Evolutionary conservation across 2,329 filamentous ascomycete genomes (phyloP).

Genomic region (Eutypella sp.): DNA sequence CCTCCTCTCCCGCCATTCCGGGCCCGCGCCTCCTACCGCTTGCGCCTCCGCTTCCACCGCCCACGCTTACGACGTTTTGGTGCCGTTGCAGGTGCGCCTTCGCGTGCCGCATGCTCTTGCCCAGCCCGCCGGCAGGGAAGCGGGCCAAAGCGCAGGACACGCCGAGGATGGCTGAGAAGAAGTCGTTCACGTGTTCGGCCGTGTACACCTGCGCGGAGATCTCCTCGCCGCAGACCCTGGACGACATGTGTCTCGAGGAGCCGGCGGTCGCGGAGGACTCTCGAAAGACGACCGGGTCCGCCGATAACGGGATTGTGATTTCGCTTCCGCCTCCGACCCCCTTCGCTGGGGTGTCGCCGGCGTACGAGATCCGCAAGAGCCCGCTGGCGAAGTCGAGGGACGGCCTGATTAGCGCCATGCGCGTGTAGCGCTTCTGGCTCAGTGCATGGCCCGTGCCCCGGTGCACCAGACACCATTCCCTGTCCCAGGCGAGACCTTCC

Average conservation of each 20-base stretch:
- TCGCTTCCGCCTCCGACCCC: slow-evolving; percentile 26
- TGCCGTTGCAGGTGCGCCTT: slow-evolving; percentile 65
- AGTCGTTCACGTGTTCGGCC: slow-evolving; percentile 59
- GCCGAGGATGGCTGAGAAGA: slow-evolving; percentile 71
- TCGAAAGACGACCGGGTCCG: slow-evolving; percentile 57
- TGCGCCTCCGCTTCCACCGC: too few relatives aligned
- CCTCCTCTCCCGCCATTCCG: slow-evolving; percentile 28
- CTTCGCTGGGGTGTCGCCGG: slow-evolving; percentile 23
- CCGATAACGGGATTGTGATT: slow-evolving; percentile 59
- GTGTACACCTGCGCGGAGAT: slow-evolving; percentile 68
- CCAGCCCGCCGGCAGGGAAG: slow-evolving; percentile 65
- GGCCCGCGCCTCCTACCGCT: slow-evolving; percentile 8
- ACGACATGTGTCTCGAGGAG: slow-evolving; percentile 41
- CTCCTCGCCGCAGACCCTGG: slow-evolving; percentile 78
- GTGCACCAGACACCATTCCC: slow-evolving; percentile 94
- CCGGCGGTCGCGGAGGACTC: slow-evolving; percentile 25
- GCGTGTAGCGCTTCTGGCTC: slow-evolving; percentile 82
- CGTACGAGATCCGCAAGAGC: slow-evolving; percentile 56
- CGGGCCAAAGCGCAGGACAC: slow-evolving; percentile 80
- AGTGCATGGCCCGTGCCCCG: slow-evolving; percentile 77
- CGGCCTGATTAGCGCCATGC: slow-evolving; percentile 80
- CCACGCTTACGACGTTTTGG: too few relatives aligned
- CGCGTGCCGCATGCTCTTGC: slow-evolving; percentile 59
- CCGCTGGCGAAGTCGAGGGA: slow-evolving; percentile 65
- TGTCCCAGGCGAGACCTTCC: slow-evolving; percentile 88